These are phyloP conservation scores for Ascochyta viciae-villosae DNA, from an alignment of 2,329 filamentous ascomycete genomes.

Conservation along the genomic window DNA sequence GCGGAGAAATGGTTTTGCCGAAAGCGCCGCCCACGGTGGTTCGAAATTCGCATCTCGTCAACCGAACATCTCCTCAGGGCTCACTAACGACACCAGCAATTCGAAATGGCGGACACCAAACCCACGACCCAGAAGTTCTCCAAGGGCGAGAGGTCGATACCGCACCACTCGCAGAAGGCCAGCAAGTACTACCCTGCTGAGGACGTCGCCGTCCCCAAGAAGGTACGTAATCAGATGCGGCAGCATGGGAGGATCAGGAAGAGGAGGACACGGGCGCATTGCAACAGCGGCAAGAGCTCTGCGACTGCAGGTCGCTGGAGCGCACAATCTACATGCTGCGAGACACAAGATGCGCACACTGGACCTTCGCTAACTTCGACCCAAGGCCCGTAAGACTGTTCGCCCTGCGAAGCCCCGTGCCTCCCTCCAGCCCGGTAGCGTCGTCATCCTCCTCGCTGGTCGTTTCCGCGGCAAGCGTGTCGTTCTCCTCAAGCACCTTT, in stretches of 20 bases:
- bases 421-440: conserved; percentile 89
- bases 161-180: conserved; percentile 87
- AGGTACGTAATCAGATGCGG: conserved; percentile 72
- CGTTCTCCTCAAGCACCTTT: conserved; percentile 95
- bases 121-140: conserved; percentile 88
- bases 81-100: conserved; percentile 49
- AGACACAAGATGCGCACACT: conserved; percentile 3
- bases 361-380: conserved; percentile 37
- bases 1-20: no score
- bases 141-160: conserved; percentile 92
- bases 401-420: conserved; percentile 86
- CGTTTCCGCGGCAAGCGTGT: conserved; percentile 99
- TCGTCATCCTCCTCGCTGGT: conserved; percentile 98
- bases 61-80: conserved; percentile 22
- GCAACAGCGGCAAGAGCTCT: conserved; percentile 6
- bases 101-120: conserved; percentile 70
- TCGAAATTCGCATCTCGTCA: not conserved
- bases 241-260: conserved; percentile 21
- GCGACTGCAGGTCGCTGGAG: conserved; percentile 13
- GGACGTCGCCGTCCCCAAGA: conserved; percentile 87
- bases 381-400: conserved; percentile 90
- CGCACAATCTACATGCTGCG: conserved; percentile 7
- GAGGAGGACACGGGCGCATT: conserved; percentile 23
- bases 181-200: conserved; percentile 99
- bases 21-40: not conserved